Conservation (phyloP, 768 basidiomycete genomes). For the Clavaria fumosa region DNA sequence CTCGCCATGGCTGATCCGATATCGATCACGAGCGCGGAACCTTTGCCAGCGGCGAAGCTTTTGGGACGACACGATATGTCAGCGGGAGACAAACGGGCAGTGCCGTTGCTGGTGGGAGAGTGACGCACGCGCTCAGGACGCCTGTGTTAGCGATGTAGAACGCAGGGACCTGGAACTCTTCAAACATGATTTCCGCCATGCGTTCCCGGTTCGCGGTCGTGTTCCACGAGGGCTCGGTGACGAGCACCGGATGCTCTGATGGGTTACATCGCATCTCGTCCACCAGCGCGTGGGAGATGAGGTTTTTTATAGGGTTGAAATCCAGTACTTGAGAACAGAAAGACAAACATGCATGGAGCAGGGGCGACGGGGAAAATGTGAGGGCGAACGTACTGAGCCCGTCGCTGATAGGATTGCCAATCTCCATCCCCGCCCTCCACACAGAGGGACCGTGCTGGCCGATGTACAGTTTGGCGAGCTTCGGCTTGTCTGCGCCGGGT, state of each 20-base stretch:
- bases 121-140: conserved; percentile 76
- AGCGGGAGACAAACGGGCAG: conserved; percentile 1
- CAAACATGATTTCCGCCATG: conserved; percentile 96
- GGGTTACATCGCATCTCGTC: conserved; percentile 66
- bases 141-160: conserved; percentile 94
- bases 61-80: conserved; percentile 4
- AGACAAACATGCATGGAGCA: conserved; percentile 2
- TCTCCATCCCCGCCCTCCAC: conserved; percentile 84
- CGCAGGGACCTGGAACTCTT: conserved; percentile 87
- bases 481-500: conserved; percentile 18
- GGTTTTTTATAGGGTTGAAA: conserved; percentile 55
- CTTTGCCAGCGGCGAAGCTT: conserved; percentile 93
- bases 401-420: conserved; percentile 69
- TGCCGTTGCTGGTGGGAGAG: too few species aligned
- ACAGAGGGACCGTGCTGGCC: conserved; percentile 82
- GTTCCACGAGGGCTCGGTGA: conserved; percentile 97
- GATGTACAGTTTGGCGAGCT: conserved; percentile 51
- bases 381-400: conserved; percentile 72
- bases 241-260: conserved; percentile 78
- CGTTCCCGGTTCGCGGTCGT: conserved; percentile 81
- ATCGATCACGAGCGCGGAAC: conserved; percentile 93
- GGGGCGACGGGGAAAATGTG: background rate
- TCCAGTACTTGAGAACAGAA: conserved; percentile 38
- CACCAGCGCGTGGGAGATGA: conserved; percentile 60
- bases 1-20: conserved; percentile 81